phyloP scores from a whole-genome alignment of 2,329 filamentous ascomycete species.

The Alternaria burnsii region DNA sequence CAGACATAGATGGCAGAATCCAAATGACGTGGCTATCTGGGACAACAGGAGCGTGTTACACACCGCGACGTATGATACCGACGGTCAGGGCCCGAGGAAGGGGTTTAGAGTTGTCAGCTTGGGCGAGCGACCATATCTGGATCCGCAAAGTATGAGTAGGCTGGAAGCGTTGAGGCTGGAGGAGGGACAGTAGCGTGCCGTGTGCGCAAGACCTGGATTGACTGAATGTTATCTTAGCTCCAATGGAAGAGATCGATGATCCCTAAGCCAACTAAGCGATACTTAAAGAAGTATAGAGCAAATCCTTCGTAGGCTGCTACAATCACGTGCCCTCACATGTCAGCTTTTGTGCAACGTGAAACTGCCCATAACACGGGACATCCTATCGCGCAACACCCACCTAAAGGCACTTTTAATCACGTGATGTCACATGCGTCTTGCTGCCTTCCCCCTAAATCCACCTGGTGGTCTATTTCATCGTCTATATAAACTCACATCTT shows the following conservation, averaged over 20 bases:
- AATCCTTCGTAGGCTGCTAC: not conserved
- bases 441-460: not conserved
- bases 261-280: not conserved
- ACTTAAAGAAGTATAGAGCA: not conserved
- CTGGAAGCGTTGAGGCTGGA: conserved; percentile 43
- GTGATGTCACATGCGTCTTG: not conserved
- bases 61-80: conserved; percentile 69
- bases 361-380: not conserved
- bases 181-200: not conserved
- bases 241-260: not conserved
- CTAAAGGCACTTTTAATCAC: not conserved
- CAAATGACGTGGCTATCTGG: conserved; percentile 66
- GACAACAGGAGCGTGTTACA: conserved; percentile 69
- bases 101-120: conserved; percentile 66
- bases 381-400: not conserved
- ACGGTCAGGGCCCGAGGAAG: conserved; percentile 60
- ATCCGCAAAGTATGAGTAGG: conserved; percentile 60
- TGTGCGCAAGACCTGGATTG: not conserved
- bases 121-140: conserved; percentile 65
- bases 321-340: conserved; percentile 4
- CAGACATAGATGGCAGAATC: conserved; percentile 59
- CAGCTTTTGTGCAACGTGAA: conserved; percentile 3
- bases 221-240: not conserved
- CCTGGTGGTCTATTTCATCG: too few species aligned
- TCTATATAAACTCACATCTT: not conserved